Percentiles rank a stretch among this genome's conserved stretches.
Evolutionary conservation across 495 filamentous ascomycete species (phyloP).

Genomic region (Immersiella caudata): DNA sequence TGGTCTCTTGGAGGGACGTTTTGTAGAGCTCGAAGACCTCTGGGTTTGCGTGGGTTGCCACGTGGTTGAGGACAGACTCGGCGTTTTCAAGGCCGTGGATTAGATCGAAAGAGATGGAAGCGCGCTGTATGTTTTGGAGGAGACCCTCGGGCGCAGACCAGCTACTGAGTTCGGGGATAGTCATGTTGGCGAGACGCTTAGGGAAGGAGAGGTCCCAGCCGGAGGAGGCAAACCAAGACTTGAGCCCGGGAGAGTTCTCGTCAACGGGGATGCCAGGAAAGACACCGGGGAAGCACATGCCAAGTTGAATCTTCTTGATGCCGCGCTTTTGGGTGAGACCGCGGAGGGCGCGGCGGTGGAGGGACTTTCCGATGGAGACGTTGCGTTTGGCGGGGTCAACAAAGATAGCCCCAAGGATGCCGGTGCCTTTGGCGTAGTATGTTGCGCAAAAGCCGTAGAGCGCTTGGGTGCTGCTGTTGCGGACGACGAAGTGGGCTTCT

Average conservation of each 20-base stretch:
- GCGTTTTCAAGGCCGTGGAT: constrained; percentile 79
- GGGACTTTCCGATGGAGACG: constrained; percentile 80
- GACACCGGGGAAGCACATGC: constrained; percentile 73
- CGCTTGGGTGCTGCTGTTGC: constrained; percentile 84
- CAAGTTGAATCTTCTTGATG: constrained; percentile 76
- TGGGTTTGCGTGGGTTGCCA: constrained; percentile 72
- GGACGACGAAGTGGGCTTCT: constrained; percentile 85
- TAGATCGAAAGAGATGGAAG: constrained; percentile 72
- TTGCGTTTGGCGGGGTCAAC: constrained; percentile 83
- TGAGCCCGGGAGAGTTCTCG: constrained; percentile 51
- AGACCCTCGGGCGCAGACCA: constrained; percentile 79
- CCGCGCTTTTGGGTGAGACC: constrained; percentile 63
- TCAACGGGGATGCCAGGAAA: constrained; percentile 76
- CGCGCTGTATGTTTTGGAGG: constrained; percentile 67
- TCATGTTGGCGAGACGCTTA: constrained; percentile 61
- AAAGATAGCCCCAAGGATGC: constrained; percentile 79
- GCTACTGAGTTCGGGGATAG: constrained; percentile 63
- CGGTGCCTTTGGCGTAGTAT: constrained; percentile 73
- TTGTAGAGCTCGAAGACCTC: constrained; percentile 84
- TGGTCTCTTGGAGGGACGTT: constrained; percentile 70
- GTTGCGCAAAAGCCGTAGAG: constrained; percentile 89
- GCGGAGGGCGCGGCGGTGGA: constrained; percentile 80
- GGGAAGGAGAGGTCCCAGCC: constrained; percentile 55
- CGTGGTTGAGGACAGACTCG: constrained; percentile 73
- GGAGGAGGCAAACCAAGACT: constrained; percentile 56